A percentile compares a stretch with the other conserved stretches of the same genome.
These are phyloP conservation scores for Pisolithus thermaeus DNA, from an alignment of 1,284 basidiomycete species.

Conservation along the genomic window DNA sequence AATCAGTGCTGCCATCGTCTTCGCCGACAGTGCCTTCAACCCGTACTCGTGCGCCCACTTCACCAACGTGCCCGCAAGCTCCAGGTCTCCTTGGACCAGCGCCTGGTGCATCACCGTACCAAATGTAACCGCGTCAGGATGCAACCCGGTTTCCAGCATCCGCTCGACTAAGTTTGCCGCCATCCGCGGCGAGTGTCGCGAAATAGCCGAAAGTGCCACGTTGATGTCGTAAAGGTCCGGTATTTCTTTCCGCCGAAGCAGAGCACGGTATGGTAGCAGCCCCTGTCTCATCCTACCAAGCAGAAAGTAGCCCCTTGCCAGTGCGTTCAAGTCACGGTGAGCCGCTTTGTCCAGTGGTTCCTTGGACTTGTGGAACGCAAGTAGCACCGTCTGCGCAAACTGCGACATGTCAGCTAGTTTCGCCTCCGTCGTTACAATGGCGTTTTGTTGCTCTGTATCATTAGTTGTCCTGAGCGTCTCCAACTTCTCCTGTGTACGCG, in stretches of 20 bases:
- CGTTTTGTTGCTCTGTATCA: neutral
- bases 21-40: conserved; percentile 34
- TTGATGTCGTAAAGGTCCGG: conserved; percentile 62
- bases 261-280: conserved; percentile 40
- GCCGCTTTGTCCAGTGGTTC: conserved; percentile 41
- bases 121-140: conserved; percentile 47
- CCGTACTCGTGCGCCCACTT: conserved; percentile 32
- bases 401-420: conserved; percentile 13
- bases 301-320: conserved; percentile 58
- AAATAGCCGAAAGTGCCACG: conserved; percentile 51
- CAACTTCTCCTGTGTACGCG: conserved; percentile 13
- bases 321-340: conserved; percentile 51
- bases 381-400: conserved; percentile 46
- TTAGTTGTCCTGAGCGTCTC: neutral
- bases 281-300: conserved; percentile 45
- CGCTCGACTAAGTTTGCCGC: conserved; percentile 43
- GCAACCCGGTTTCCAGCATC: conserved; percentile 43
- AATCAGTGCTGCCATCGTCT: conserved; percentile 46
- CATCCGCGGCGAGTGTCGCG: conserved; percentile 40
- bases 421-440: conserved; percentile 4
- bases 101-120: conserved; percentile 59
- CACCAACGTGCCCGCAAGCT: conserved; percentile 41
- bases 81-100: conserved; percentile 36
- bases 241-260: conserved; percentile 43
- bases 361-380: conserved; percentile 37